Evolutionary conservation across 495 filamentous ascomycete species (phyloP).

Genomic region (Hypoxylon subgilvum): DNA sequence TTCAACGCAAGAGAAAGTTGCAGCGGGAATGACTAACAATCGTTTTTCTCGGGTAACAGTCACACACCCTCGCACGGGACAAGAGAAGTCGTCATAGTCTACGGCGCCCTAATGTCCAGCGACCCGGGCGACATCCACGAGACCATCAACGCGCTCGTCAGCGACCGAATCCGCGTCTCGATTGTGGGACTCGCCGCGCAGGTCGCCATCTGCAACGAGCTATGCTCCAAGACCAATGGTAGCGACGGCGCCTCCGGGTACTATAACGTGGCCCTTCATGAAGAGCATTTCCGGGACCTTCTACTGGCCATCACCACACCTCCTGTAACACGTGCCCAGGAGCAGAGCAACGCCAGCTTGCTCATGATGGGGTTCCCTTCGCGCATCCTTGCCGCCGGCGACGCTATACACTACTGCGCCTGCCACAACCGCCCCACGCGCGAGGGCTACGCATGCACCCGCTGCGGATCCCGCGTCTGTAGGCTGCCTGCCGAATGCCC

Average conservation of each 20-base stretch:
- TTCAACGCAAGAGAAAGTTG: neutral
- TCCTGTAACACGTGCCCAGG: constrained; percentile 73
- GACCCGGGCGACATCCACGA: constrained; percentile 96
- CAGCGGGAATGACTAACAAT: constrained; percentile 20
- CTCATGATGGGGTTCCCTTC: constrained; percentile 99
- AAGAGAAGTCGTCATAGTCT: constrained; percentile 87
- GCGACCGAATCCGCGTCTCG: constrained; percentile 81
- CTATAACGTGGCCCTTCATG: constrained; percentile 85
- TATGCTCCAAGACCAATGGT: constrained; percentile 83
- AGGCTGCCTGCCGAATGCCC: constrained; percentile 90
- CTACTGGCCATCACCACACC: constrained; percentile 87
- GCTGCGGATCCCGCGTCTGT: constrained; percentile 90
- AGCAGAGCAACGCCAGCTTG: constrained; percentile 73
- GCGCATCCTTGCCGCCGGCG: constrained; percentile 73
- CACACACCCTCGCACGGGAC: constrained; percentile 94
- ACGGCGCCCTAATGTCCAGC: constrained; percentile 84
- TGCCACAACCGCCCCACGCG: constrained; percentile 85
- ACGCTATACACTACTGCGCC: constrained; percentile 76
- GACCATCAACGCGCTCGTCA: constrained; percentile 76
- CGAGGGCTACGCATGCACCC: constrained; percentile 90
- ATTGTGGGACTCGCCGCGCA: constrained; percentile 90
- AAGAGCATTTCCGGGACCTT: constrained; percentile 87
- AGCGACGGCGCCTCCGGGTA: constrained; percentile 74
- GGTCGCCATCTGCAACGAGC: constrained; percentile 87
- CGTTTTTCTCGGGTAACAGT: constrained; percentile 52